A percentile compares a stretch with the other conserved stretches of the same genome.
These are phyloP conservation scores for Fusarium annulatum DNA, from an alignment of 2,329 filamentous ascomycete genomes.

Conservation along the genomic window DNA sequence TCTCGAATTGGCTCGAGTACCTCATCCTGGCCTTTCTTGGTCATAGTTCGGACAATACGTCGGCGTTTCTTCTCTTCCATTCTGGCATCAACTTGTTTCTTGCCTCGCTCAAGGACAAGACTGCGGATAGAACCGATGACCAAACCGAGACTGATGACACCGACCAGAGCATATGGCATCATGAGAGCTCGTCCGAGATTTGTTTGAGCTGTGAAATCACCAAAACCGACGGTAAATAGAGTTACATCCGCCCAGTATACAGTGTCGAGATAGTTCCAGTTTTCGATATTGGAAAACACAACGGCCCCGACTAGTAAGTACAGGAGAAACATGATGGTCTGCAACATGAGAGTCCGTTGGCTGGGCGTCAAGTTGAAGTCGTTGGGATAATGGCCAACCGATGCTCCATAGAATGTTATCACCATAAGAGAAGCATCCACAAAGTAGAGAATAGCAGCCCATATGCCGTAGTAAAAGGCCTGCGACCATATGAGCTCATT, in stretches of 20 bases:
- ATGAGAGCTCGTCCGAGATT: slow-evolving; percentile 75
- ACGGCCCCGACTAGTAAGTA: slow-evolving; percentile 83
- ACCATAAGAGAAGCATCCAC: slow-evolving; percentile 80
- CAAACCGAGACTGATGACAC: slow-evolving; percentile 85
- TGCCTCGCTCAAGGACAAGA: slow-evolving; percentile 68
- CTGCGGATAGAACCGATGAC: slow-evolving; percentile 83
- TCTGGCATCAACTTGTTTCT: slow-evolving; percentile 63
- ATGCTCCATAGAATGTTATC: slow-evolving; percentile 82
- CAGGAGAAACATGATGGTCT: slow-evolving; percentile 86
- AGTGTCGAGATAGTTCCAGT: slow-evolving; percentile 80
- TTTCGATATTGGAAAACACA: slow-evolving; percentile 78
- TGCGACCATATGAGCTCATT: slow-evolving; percentile 75
- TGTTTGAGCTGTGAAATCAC: slow-evolving; percentile 62
- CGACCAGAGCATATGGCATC: slow-evolving; percentile 85
- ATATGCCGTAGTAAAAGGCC: slow-evolving; percentile 88
- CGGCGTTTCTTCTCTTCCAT: slow-evolving; percentile 70
- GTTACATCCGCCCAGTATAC: slow-evolving; percentile 84
- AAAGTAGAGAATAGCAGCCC: slow-evolving; percentile 83
- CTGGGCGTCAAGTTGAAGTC: slow-evolving; percentile 82
- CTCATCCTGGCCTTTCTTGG: slow-evolving; percentile 57
- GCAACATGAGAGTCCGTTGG: slow-evolving; percentile 88
- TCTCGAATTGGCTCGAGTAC: slow-evolving; percentile 62
- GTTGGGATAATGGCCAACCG: slow-evolving; percentile 74
- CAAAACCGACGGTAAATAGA: slow-evolving; percentile 72
- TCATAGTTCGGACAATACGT: slow-evolving; percentile 58